Percentiles rank a stretch among this genome's conserved stretches.
Evolutionary conservation across 2,329 filamentous ascomycete genomes (phyloP).

Genomic region (Aspergillus sp.): DNA sequence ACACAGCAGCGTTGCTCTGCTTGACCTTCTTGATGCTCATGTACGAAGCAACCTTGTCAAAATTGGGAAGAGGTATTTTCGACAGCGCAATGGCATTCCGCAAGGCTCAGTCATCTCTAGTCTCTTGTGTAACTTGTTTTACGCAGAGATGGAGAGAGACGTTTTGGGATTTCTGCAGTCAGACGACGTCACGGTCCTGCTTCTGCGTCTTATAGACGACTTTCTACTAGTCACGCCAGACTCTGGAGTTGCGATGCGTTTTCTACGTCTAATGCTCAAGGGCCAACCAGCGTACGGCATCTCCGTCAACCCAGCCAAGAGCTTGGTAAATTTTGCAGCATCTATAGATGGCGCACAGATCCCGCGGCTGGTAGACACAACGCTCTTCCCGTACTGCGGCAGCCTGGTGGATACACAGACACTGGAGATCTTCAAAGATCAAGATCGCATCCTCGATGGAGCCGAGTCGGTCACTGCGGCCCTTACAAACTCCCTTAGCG

Average conservation of each 20-base stretch:
- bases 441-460: slow-evolving; percentile 53
- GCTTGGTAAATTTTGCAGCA: slow-evolving; percentile 80
- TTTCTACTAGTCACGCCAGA: slow-evolving; percentile 85
- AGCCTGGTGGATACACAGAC: slow-evolving; percentile 74
- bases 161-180: slow-evolving; percentile 68
- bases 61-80: slow-evolving; percentile 84
- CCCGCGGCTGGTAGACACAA: slow-evolving; percentile 51
- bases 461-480: slow-evolving; percentile 57
- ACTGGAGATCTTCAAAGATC: slow-evolving; percentile 74
- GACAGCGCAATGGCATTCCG: slow-evolving; percentile 86
- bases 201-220: slow-evolving; percentile 87
- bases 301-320: slow-evolving; percentile 75
- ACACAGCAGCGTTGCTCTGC: slow-evolving; percentile 63
- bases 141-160: slow-evolving; percentile 78
- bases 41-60: slow-evolving; percentile 84
- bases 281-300: slow-evolving; percentile 83
- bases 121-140: slow-evolving; percentile 92
- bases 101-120: slow-evolving; percentile 90
- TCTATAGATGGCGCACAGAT: slow-evolving; percentile 59
- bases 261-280: slow-evolving; percentile 78
- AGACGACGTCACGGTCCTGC: slow-evolving; percentile 58
- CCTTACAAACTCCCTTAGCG: slow-evolving; percentile 74
- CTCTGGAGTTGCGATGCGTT: slow-evolving; percentile 66
- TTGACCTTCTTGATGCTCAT: slow-evolving; percentile 76
- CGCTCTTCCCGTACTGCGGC: slow-evolving; percentile 85